phyloP scores from a whole-genome alignment of 169 alveolate species.

The Cryptosporidium felis region DNA sequence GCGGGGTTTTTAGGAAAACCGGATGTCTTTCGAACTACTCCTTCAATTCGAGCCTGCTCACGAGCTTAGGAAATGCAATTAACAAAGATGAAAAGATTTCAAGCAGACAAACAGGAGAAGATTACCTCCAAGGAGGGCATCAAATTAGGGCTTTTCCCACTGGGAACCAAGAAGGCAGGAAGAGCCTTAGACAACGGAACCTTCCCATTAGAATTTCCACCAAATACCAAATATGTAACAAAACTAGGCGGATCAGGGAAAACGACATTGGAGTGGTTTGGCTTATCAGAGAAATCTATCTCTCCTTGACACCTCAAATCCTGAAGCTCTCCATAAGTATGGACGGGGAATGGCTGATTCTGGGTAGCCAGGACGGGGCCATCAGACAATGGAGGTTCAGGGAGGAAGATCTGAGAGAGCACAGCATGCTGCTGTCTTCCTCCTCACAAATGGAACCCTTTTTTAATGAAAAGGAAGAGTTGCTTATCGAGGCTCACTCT shows the following conservation, averaged over 20 bases:
- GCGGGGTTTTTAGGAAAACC: conserved; percentile 1
- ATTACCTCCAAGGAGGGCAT: background rate
- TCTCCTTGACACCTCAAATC: conserved; percentile 26
- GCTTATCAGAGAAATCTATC: conserved; percentile 48
- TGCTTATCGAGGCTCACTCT: conserved; percentile 9
- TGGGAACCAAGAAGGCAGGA: conserved; percentile 7
- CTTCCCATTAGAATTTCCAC: conserved; percentile 52
- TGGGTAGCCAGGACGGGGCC: conserved; percentile 61
- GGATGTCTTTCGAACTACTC: background rate
- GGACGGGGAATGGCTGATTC: conserved; percentile 45
- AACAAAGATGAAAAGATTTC: background rate
- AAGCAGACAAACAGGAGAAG: background rate
- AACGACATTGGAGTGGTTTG: conserved; percentile 38
- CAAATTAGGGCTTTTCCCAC: background rate
- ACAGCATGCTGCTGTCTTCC: background rate
- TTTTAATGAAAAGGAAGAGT: conserved; percentile 45
- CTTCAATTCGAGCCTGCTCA: conserved; percentile 25
- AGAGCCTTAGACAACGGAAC: conserved; percentile 24
- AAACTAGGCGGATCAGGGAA: conserved; percentile 15
- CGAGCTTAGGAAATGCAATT: conserved; percentile 13
- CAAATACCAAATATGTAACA: conserved; percentile 15
- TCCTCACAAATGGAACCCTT: conserved; percentile 18
- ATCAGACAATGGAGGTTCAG: conserved; percentile 47
- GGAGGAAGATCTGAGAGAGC: background rate
- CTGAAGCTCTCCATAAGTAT: conserved; percentile 45